These are phyloP conservation scores for Agrostemma githago DNA, from an alignment of 148 eudicot genomes.

Conservation along the genomic window DNA sequence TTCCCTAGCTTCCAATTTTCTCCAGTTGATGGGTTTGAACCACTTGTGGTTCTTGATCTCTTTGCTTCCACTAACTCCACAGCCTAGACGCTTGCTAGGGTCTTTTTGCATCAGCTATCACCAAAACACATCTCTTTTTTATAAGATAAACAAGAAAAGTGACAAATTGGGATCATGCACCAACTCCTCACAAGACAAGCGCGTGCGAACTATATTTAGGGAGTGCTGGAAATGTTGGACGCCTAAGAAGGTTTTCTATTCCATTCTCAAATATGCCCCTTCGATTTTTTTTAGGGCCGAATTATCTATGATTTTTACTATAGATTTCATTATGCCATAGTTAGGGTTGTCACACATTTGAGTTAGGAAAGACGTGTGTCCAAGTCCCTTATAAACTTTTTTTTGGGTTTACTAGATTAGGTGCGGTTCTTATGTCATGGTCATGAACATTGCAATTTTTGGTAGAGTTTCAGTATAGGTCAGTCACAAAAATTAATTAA, in stretches of 20 bases:
- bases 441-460: too few relatives aligned
- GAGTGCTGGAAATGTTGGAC: neutral
- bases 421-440: too few relatives aligned
- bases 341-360: too few relatives aligned
- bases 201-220: too few relatives aligned
- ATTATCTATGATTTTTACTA: neutral
- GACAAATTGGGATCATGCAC: neutral
- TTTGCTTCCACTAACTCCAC: conserved; percentile 65
- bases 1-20: conserved; percentile 62
- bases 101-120: conserved; percentile 68
- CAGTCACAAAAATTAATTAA: neutral
- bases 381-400: too few relatives aligned
- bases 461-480: neutral
- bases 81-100: conserved; percentile 61
- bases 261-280: neutral
- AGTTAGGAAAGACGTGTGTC: too few relatives aligned
- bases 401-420: too few relatives aligned
- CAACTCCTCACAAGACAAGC: neutral
- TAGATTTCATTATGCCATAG: too few relatives aligned
- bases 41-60: conserved; percentile 78
- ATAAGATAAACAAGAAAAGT: neutral
- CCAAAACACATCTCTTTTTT: neutral
- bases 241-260: neutral
- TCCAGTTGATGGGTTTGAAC: conserved; percentile 83
- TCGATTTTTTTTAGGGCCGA: neutral